These are phyloP conservation scores for Trichocomaceae sp. DNA, from an alignment of 2,329 filamentous ascomycete species.

Conservation along the genomic window DNA sequence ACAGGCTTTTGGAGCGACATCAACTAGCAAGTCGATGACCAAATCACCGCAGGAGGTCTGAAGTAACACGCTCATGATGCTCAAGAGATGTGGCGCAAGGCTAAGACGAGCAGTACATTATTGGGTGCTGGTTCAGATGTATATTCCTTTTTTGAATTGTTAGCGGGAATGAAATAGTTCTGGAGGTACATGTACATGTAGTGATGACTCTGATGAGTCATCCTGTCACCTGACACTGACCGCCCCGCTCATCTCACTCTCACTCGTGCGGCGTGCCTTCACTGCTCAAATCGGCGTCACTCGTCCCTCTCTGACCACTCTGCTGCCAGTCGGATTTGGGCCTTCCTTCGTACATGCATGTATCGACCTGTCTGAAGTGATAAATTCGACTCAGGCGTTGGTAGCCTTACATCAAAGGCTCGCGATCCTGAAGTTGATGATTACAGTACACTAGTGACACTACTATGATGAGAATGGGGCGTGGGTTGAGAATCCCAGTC, in stretches of 20 bases:
- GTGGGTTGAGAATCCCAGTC: too few species aligned
- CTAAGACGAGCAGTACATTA: not conserved
- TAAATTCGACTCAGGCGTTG: too few species aligned
- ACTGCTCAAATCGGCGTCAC: not conserved
- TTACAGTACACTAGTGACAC: too few species aligned
- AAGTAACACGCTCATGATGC: conserved; percentile 77
- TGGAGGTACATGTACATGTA: not conserved
- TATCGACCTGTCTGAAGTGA: too few species aligned
- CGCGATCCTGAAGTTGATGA: too few species aligned
- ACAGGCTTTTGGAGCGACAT: conserved; percentile 84
- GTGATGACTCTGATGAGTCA: too few species aligned
- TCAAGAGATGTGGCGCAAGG: conserved; percentile 3
- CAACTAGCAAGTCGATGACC: conserved; percentile 84
- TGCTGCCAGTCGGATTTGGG: not conserved
- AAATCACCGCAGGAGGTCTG: conserved; percentile 93
- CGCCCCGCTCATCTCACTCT: not conserved
- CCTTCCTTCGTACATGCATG: not conserved
- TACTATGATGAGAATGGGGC: too few species aligned
- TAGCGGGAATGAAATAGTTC: not conserved
- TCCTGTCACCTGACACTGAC: too few species aligned
- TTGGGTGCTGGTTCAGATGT: too few species aligned
- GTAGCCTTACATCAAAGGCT: too few species aligned
- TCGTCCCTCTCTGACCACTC: not conserved
- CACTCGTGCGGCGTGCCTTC: too few species aligned
- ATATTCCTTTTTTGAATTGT: too few species aligned